These are phyloP conservation scores for Aegle marmelos DNA, from an alignment of 345 rosid species.

Conservation along the genomic window DNA sequence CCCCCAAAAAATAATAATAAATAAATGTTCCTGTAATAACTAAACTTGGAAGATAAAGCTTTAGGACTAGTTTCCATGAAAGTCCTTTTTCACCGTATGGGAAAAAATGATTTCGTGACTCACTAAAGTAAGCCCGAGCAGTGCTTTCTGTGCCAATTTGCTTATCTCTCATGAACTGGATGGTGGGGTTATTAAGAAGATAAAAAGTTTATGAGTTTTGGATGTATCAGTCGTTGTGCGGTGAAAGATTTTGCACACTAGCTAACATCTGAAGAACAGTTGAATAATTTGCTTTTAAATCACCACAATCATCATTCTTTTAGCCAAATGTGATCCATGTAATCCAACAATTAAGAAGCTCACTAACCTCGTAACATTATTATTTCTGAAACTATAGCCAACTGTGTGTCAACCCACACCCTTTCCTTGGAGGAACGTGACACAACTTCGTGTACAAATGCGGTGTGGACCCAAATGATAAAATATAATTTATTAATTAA, in stretches of 20 bases:
- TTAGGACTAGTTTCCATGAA: not conserved
- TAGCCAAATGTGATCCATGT: not conserved
- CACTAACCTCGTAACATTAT: not conserved
- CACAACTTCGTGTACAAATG: not conserved
- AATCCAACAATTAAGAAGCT: not conserved
- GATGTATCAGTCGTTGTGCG: not conserved
- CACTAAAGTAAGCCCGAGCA: not conserved
- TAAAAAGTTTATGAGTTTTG: not conserved
- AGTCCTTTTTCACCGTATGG: not conserved
- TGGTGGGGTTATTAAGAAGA: not conserved
- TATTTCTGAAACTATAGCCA: not conserved
- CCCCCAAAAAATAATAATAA: too few relatives aligned
- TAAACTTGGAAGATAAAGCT: not conserved
- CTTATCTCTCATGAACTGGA: not conserved
- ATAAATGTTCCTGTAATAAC: not conserved
- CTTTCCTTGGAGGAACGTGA: not conserved
- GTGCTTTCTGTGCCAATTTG: not conserved
- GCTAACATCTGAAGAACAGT: not conserved
- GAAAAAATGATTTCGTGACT: not conserved
- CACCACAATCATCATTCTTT: not conserved
- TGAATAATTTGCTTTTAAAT: too few relatives aligned
- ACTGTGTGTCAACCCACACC: not conserved
- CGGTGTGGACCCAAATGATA: conserved; percentile 3
- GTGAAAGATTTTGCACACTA: not conserved
- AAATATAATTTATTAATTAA: not conserved